These are phyloP conservation scores for Dactylonectria estremocensis DNA, from an alignment of 2,329 filamentous ascomycete species.

Conservation along the genomic window DNA sequence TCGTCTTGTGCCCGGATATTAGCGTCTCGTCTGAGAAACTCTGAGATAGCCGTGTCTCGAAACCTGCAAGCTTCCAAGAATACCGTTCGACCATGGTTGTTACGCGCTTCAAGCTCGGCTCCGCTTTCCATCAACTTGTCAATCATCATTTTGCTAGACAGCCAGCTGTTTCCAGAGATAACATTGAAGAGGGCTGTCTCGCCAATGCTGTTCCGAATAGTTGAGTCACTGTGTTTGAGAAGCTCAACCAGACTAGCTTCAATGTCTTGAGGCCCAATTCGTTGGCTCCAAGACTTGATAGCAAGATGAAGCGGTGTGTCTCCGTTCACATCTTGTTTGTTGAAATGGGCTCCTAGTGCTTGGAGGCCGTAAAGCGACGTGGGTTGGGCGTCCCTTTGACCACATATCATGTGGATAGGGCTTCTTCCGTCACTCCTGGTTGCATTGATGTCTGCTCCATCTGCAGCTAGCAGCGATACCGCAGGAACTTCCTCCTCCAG, in stretches of 20 bases:
- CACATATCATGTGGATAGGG: neutral
- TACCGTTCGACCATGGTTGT: neutral
- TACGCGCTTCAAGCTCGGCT: neutral
- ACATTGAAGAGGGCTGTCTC: neutral
- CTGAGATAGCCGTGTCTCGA: neutral
- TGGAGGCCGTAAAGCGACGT: neutral
- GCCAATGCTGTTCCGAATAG: neutral
- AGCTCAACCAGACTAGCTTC: neutral
- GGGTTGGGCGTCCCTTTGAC: neutral
- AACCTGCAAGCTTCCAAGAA: neutral
- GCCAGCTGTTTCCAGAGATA: neutral
- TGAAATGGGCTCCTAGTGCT: neutral
- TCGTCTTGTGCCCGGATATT: neutral
- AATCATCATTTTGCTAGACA: neutral
- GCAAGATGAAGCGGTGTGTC: neutral
- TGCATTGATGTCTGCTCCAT: neutral
- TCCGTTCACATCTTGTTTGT: neutral
- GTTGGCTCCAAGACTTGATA: neutral
- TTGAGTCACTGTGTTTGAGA: neutral
- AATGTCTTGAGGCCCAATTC: neutral
- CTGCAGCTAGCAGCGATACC: neutral
- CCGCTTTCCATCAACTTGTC: neutral
- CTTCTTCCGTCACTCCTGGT: neutral
- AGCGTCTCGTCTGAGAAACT: neutral
- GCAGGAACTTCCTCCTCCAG: neutral